Percentiles rank a stretch among this genome's conserved stretches.
Conservation (phyloP, 306 rosid genomes). For the Amphicarpaea edgeworthii region DNA sequence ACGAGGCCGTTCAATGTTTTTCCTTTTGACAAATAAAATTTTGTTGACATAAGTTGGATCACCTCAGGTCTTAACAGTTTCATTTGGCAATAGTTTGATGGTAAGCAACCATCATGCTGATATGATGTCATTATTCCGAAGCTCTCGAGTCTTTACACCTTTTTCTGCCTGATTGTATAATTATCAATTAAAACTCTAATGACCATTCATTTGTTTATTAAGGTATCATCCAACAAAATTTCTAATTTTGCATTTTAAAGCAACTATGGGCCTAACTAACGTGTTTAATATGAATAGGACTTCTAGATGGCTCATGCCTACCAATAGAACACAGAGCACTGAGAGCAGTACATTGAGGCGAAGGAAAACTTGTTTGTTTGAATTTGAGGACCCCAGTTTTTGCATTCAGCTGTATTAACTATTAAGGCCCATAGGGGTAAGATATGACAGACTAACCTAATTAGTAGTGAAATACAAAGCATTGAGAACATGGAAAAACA, state of each 20-base stretch:
- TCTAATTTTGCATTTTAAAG: slow-evolving; percentile 21
- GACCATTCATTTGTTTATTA: slow-evolving; percentile 15
- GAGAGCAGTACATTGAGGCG: background rate
- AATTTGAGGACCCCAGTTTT: background rate
- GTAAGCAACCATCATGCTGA: slow-evolving; percentile 1
- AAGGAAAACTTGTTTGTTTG: background rate
- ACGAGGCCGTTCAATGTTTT: slow-evolving; percentile 16
- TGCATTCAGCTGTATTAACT: background rate
- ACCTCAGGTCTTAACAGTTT: slow-evolving; percentile 3
- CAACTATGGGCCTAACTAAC: background rate
- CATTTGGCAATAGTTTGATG: background rate
- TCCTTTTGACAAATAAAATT: background rate
- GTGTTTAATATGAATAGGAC: background rate
- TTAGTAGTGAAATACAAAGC: background rate
- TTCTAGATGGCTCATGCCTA: background rate
- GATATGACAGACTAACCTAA: background rate
- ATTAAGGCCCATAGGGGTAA: background rate
- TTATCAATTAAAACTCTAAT: background rate
- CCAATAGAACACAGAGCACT: background rate
- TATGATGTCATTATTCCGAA: slow-evolving; percentile 1
- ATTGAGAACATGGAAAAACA: background rate
- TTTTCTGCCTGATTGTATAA: background rate
- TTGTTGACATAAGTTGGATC: slow-evolving; percentile 11
- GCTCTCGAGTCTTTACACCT: background rate
- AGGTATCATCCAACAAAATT: background rate